These are phyloP conservation scores for Herpotrichia juniperi DNA, from an alignment of 2,329 filamentous ascomycete genomes.

Conservation along the genomic window DNA sequence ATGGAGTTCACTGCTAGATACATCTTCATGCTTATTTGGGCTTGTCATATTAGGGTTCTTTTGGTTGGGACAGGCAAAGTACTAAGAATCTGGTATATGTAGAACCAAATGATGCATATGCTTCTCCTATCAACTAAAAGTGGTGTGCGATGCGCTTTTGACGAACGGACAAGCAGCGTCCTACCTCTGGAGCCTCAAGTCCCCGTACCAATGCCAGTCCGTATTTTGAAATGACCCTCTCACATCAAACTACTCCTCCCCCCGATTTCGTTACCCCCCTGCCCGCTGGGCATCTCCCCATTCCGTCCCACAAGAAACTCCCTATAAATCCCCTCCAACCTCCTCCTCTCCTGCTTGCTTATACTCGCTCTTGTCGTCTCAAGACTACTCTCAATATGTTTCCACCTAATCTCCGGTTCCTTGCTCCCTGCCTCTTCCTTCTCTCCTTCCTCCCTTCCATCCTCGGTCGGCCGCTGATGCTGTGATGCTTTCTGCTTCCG, in stretches of 20 bases:
- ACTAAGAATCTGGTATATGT: not conserved
- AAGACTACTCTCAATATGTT: slow-evolving; percentile 80
- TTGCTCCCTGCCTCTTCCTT: slow-evolving; percentile 52
- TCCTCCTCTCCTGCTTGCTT: slow-evolving; percentile 73
- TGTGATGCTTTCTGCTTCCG: slow-evolving; percentile 65
- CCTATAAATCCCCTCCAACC: slow-evolving; percentile 81
- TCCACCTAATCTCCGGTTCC: slow-evolving; percentile 84
- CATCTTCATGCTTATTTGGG: not conserved
- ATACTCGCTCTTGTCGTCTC: slow-evolving; percentile 82
- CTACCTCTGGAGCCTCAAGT: no score
- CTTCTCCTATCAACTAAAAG: no score
- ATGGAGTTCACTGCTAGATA: not conserved
- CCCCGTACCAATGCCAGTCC: no score
- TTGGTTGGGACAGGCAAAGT: not conserved
- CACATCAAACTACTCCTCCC: slow-evolving; percentile 95
- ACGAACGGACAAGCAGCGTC: no score
- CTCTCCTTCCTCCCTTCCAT: slow-evolving; percentile 25
- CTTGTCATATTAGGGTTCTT: slow-evolving; percentile 2
- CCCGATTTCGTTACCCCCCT: slow-evolving; percentile 89
- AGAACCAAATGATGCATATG: not conserved
- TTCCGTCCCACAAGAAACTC: slow-evolving; percentile 94
- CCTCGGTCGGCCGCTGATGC: slow-evolving; percentile 23
- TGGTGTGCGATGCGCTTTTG: no score
- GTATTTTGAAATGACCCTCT: no score
- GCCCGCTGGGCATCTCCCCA: slow-evolving; percentile 93